Percentiles rank a stretch among this genome's conserved stretches.
Conservation (phyloP, 169 alveolate genomes). For the Cryptosporidium meleagridis region DNA sequence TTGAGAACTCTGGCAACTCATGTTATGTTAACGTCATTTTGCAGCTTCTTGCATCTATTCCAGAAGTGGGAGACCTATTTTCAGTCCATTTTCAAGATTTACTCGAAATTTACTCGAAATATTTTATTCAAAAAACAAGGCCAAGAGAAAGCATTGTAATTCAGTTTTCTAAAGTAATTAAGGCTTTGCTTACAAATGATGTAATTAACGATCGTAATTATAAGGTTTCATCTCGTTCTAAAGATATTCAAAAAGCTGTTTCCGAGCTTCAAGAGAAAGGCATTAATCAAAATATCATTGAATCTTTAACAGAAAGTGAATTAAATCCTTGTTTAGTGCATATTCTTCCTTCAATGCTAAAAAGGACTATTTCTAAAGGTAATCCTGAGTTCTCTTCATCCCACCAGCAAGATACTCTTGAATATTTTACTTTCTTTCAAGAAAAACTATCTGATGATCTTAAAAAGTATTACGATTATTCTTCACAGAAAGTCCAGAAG, state of each 20-base stretch:
- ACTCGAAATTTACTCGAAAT: slow-evolving; percentile 18
- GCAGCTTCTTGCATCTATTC: slow-evolving; percentile 76
- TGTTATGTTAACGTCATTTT: slow-evolving; percentile 87
- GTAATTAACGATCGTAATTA: slow-evolving; percentile 15
- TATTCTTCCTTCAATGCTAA: slow-evolving; percentile 12
- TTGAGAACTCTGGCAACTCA: slow-evolving; percentile 86
- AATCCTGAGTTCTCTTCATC: slow-evolving; percentile 79
- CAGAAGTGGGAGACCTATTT: slow-evolving; percentile 33
- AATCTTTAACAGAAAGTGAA: slow-evolving; percentile 23
- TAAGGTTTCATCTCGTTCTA: background rate
- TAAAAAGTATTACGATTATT: background rate
- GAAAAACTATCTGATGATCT: slow-evolving; percentile 27
- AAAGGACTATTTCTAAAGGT: slow-evolving; percentile 64
- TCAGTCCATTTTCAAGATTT: slow-evolving; percentile 1
- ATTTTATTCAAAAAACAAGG: background rate
- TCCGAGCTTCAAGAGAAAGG: background rate
- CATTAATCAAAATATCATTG: slow-evolving; percentile 23
- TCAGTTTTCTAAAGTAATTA: slow-evolving; percentile 46
- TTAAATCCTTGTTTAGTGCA: background rate
- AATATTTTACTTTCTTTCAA: slow-evolving; percentile 64
- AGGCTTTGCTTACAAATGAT: slow-evolving; percentile 35
- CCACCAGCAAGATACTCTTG: slow-evolving; percentile 83
- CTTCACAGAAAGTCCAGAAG: background rate
- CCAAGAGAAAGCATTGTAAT: slow-evolving; percentile 29
- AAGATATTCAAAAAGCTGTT: slow-evolving; percentile 11